These are phyloP conservation scores for Yamadazyma triangularis DNA, from an alignment of 1,139 yeast genomes.

Conservation along the genomic window DNA sequence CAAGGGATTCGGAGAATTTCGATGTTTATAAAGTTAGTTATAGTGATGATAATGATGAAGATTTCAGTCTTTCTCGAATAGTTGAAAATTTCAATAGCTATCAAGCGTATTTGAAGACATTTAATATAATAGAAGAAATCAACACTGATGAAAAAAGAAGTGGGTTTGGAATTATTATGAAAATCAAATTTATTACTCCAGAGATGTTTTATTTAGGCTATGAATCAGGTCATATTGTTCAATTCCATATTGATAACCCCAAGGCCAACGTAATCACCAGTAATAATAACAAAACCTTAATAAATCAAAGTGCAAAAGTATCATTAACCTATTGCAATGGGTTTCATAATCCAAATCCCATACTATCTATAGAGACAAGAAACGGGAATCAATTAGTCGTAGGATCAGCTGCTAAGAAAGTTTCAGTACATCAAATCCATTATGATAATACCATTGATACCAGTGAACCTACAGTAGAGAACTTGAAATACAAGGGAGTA, in stretches of 20 bases:
- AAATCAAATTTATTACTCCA: constrained; percentile 28
- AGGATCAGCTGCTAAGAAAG: constrained; percentile 39
- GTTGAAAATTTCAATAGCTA: constrained; percentile 23
- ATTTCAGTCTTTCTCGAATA: constrained; percentile 21
- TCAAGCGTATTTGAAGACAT: constrained; percentile 10
- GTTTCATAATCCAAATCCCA: constrained; percentile 48
- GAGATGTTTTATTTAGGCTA: constrained; percentile 42
- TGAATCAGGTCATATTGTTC: constrained; percentile 53
- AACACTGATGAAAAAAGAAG: constrained; percentile 19
- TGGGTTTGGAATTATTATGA: constrained; percentile 56
- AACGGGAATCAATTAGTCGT: constrained; percentile 26
- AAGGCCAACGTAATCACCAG: constrained; percentile 10
- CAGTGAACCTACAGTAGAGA: constrained; percentile 4
- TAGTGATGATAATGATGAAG: no score
- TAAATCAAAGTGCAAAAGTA: constrained; percentile 8
- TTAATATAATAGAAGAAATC: constrained; percentile 8
- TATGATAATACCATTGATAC: constrained; percentile 23
- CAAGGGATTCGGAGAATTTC: constrained; percentile 47
- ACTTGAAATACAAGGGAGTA: constrained; percentile 18
- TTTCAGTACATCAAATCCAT: no score
- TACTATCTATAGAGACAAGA: constrained; percentile 29
- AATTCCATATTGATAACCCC: constrained; percentile 14
- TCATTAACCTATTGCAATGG: constrained; percentile 18
- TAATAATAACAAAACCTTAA: constrained; percentile 2
- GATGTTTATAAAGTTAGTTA: constrained; percentile 42